Percentiles rank a stretch among this genome's conserved stretches.
Conservation (phyloP, 1,139 yeast genomes). For the Zygosaccharomyces sapae region DNA sequence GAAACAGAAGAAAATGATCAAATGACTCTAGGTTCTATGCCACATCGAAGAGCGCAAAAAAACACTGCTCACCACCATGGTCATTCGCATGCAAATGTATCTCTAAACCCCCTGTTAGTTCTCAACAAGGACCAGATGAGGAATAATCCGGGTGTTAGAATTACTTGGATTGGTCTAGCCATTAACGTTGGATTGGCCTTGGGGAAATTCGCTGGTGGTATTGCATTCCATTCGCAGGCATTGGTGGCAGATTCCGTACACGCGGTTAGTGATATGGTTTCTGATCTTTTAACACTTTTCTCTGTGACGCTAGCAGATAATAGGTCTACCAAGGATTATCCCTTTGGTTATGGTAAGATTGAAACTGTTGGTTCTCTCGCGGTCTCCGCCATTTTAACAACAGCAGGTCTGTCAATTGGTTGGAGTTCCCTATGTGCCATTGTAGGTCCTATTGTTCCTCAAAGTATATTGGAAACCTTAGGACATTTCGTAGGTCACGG, state of each 20-base stretch:
- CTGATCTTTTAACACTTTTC: constrained; percentile 82
- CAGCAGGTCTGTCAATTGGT: constrained; percentile 90
- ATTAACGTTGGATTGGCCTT: constrained; percentile 83
- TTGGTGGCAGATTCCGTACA: constrained; percentile 91
- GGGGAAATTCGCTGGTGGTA: constrained; percentile 84
- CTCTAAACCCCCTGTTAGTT: constrained; percentile 37
- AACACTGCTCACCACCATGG: constrained; percentile 32
- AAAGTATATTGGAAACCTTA: constrained; percentile 46
- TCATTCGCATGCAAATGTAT: constrained; percentile 39
- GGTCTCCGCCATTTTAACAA: constrained; percentile 73
- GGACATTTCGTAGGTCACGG: constrained; percentile 23
- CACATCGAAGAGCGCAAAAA: constrained; percentile 6
- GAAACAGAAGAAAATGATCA: constrained; percentile 40
- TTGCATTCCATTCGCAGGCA: constrained; percentile 90
- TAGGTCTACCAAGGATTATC: constrained; percentile 63
- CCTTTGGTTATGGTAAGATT: constrained; percentile 87
- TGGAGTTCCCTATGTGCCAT: constrained; percentile 76
- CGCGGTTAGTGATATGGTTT: constrained; percentile 81
- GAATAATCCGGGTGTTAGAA: constrained; percentile 81
- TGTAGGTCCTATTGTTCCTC: constrained; percentile 63
- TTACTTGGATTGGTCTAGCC: constrained; percentile 85
- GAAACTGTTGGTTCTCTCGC: constrained; percentile 89
- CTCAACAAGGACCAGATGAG: constrained; percentile 41
- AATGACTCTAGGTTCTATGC: constrained; percentile 20
- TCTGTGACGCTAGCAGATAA: constrained; percentile 77